These are phyloP conservation scores for Solanum pimpinellifolium DNA, from an alignment of 257 asterid species.

Conservation along the genomic window DNA sequence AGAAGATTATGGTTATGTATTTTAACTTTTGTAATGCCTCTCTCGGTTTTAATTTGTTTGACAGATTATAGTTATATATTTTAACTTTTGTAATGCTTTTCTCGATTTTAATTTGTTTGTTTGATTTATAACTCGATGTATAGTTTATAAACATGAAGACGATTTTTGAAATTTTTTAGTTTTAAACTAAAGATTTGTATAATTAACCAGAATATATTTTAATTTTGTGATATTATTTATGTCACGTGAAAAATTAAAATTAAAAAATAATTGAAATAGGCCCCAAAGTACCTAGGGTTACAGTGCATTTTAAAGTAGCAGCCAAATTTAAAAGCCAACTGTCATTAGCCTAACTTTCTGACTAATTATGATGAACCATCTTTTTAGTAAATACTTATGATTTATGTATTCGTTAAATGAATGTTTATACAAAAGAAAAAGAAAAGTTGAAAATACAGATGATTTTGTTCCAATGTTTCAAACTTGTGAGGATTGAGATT, in stretches of 20 bases:
- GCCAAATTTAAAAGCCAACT: not conserved
- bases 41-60: not conserved
- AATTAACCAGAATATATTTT: fast-evolving
- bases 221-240: too few species aligned
- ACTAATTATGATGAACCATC: not conserved
- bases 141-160: too few species aligned
- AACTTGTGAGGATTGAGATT: not conserved
- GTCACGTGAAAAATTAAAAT: too few species aligned
- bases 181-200: too few species aligned
- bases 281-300: not conserved
- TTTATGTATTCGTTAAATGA: not conserved
- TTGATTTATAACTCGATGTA: fast-evolving
- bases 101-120: too few species aligned
- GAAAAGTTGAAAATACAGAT: not conserved
- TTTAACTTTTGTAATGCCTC: not conserved
- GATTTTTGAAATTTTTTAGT: fast-evolving
- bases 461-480: not conserved
- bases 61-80: too few species aligned
- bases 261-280: not conserved
- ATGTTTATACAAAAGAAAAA: not conserved
- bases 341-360: not conserved
- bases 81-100: not conserved
- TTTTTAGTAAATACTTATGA: not conserved
- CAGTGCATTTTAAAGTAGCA: not conserved
- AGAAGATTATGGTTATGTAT: conserved; percentile 9